Evolutionary conservation across 805 yeast genomes (phyloP), one percentile per base, ranked within the genome.

Genomic region (Ogataea zsoltii): DNA sequence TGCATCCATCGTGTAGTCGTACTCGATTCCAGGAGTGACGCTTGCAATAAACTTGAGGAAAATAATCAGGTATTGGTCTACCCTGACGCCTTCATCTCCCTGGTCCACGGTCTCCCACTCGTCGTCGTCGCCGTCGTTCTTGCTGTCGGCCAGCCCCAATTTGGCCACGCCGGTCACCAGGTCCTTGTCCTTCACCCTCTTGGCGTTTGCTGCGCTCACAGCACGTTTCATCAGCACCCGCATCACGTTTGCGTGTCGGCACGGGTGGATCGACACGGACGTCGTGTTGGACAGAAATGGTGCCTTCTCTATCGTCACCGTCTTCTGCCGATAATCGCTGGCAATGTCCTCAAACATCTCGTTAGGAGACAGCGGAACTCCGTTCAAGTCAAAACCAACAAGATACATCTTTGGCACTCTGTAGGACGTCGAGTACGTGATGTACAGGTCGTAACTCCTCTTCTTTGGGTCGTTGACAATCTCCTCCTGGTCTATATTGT

Each of bases 1-100:
- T 1, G 96, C 97, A 64, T 90, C 91, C 97, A 92, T 94, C n/a
- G 99, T 94, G 63, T 90, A 90, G 59, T 94, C 99, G 66, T 92
- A 95, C 68, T 92, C 96, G 45, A 94, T 91, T 14, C 97, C 96
- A 0, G 99, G 99, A 1, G 96, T 91, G 7, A 94, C 98, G 69
- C 97, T 88, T 7, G 97, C 87, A 38, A 94, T 92, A 61, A 94
- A 94, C 68, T 94, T 94, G 59, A 94, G 74, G 64, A 94, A 94
- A 13, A 92, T 84, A 30, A 94, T 75, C 53, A 94, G 68, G 62
- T 94, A 94, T 62, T 91, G 97, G 63, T 94, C 98, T 1, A 85
- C 97, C 25, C 96, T 75, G 7, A 92, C 73, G 15, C 81, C 75
- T 10, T 48, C 47, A 2, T 53, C 41, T 10, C 48, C 41, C 26